Percentiles rank a stretch among this genome's conserved stretches.
Conservation (phyloP, 768 basidiomycete genomes). For the Cystofilobasidium macerans region DNA sequence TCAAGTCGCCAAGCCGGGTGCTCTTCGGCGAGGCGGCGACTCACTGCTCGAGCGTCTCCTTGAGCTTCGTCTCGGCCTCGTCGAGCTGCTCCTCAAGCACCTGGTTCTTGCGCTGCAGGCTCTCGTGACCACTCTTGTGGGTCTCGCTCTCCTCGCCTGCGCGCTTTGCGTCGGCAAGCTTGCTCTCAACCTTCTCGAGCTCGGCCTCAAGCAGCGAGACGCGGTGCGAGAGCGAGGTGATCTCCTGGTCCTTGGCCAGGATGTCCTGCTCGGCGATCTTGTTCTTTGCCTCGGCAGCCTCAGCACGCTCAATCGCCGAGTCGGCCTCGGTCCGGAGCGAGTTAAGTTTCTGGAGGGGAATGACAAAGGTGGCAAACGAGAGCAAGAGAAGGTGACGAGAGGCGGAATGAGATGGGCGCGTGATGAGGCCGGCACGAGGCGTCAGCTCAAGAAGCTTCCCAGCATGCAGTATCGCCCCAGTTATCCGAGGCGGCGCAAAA, state of each 20-base stretch:
- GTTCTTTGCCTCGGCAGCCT: constrained; percentile 64
- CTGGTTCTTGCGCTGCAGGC: constrained; percentile 68
- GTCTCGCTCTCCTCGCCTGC: constrained; percentile 57
- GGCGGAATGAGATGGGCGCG: constrained; percentile 23
- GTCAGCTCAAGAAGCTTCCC: too few species aligned
- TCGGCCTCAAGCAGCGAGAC: constrained; percentile 50
- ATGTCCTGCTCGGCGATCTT: constrained; percentile 41
- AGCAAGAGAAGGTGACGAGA: background rate
- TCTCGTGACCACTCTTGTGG: constrained; percentile 61
- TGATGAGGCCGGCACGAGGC: constrained; percentile 24
- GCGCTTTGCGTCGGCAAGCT: constrained; percentile 55
- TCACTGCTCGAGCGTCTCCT: constrained; percentile 93
- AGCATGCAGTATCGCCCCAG: too few species aligned
- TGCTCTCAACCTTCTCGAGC: constrained; percentile 58
- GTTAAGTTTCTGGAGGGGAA: constrained; percentile 44
- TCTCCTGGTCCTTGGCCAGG: constrained; percentile 74
- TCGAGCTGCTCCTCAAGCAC: constrained; percentile 93
- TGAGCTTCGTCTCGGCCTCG: constrained; percentile 85
- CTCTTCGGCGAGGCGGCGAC: too few species aligned
- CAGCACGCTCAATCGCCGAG: constrained; percentile 64
- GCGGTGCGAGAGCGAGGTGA: constrained; percentile 64
- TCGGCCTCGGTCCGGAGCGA: constrained; percentile 77
- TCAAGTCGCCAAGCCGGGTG: constrained; percentile 5
- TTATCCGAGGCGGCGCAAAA: background rate
- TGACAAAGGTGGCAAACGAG: background rate